These are phyloP conservation scores for Exobasidium cylindrosporum DNA, from an alignment of 1,284 basidiomycete genomes.

Conservation along the genomic window DNA sequence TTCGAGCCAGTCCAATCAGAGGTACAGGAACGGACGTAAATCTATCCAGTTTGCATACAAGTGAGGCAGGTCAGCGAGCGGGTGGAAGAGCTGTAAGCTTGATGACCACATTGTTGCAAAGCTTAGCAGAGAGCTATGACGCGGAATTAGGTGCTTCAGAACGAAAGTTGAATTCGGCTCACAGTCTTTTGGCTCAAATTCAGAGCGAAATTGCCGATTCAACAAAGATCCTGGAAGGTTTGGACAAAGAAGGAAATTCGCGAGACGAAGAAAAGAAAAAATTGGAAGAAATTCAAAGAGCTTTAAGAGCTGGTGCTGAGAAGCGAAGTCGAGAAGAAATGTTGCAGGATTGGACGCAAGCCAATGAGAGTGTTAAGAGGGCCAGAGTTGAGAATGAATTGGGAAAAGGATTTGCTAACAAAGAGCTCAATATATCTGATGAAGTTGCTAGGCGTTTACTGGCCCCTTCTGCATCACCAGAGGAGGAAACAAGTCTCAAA, in stretches of 20 bases:
- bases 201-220: slow-evolving; percentile 83
- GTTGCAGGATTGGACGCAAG: slow-evolving; percentile 37
- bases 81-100: slow-evolving; percentile 73
- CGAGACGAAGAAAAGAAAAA: slow-evolving; percentile 66
- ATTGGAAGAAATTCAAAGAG: slow-evolving; percentile 67
- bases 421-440: slow-evolving; percentile 7
- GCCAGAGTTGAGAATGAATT: slow-evolving; percentile 31
- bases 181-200: slow-evolving; percentile 79
- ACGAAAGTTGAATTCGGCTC: slow-evolving; percentile 84
- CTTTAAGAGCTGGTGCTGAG: slow-evolving; percentile 72
- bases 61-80: slow-evolving; percentile 79
- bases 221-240: slow-evolving; percentile 63
- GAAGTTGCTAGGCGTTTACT: slow-evolving; percentile 19
- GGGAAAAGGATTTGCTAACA: slow-evolving; percentile 17
- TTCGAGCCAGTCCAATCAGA: slow-evolving; percentile 74
- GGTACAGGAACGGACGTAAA: slow-evolving; percentile 18
- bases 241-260: slow-evolving; percentile 64
- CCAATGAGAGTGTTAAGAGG: slow-evolving; percentile 30
- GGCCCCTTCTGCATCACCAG: slow-evolving; percentile 16
- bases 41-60: slow-evolving; percentile 68
- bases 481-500: slow-evolving; percentile 26
- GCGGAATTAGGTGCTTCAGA: slow-evolving; percentile 88
- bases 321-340: slow-evolving; percentile 64
- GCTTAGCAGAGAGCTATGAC: slow-evolving; percentile 87
- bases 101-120: slow-evolving; percentile 80